Base-by-base conservation (phyloP, 768 basidiomycete species). In the Trametes elegans region DNA sequence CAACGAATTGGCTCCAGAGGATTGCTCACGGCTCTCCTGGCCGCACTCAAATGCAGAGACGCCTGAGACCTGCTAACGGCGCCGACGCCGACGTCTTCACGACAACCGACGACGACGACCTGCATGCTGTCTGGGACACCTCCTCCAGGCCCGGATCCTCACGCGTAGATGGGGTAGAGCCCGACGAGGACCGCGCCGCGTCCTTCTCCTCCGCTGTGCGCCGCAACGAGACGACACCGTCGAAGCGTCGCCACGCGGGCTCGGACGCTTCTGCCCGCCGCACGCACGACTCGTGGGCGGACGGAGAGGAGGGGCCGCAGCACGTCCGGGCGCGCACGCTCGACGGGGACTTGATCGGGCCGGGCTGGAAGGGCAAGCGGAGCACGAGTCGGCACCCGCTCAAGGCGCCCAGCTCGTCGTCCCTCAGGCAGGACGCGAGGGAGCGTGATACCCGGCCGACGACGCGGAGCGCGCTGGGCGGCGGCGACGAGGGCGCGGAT, bases 201-300 rank as follows among this genome's bases (percentile, higher is more conserved):
- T 63, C 66, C 1, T 64, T 64, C 56, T 60, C 59, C 14, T 68
- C 66, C 3, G 66, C 66, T 5, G 49, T 65, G 8, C 57, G 49
- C 19, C 48, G 57, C 16, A 62, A 58, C 46, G 60, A 63, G 39
- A 53, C 58, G 9, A 55, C 61, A 1, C 66, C 63, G 5, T 50
- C 57, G 21, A 53, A 63, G 45, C 54, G 66, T 27, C 62, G 70
- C 16, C 66, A 69, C 34, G 68, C 46, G 13, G 51, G 68, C 24
- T 71, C 70, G 8, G 70, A 71, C 43, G 63, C 60, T 16, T 46
- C 61, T 5, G 48, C 52, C 5, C 34, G 58, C 29, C 50, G 61
- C 14, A 21, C 53, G 18, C 64, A 65, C 49, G 63, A 60, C 18
- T 62, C 63, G 51, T 55, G 53, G 48, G 23, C 24, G 19, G 49